A percentile compares a stretch with the other conserved stretches of the same genome.
These are phyloP conservation scores for Naganishia antarctica DNA, from an alignment of 768 basidiomycete species.

Conservation along the genomic window DNA sequence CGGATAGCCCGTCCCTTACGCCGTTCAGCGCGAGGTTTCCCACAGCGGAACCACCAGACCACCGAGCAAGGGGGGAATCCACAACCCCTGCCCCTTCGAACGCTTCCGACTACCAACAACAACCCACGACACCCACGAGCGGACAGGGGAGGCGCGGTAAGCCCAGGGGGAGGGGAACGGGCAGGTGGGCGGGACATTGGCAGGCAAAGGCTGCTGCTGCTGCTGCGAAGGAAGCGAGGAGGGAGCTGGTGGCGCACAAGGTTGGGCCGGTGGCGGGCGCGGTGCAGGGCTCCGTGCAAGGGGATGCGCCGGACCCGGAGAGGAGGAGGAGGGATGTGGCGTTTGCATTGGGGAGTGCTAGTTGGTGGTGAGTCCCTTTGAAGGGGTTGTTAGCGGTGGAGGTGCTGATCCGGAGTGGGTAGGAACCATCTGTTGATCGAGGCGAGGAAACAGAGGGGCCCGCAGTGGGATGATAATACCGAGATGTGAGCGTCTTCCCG, in stretches of 20 bases:
- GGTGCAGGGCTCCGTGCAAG: not conserved
- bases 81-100: not conserved
- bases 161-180: constrained; percentile 2
- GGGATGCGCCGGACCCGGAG: not conserved
- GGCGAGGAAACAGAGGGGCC: constrained; percentile 43
- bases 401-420: too few relatives aligned
- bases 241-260: not conserved
- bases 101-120: not conserved
- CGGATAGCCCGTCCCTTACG: too few relatives aligned
- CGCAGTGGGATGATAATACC: constrained; percentile 49
- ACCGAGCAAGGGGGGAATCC: too few relatives aligned
- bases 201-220: not conserved
- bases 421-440: constrained; percentile 48
- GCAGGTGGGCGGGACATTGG: constrained; percentile 21
- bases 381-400: not conserved
- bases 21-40: too few relatives aligned
- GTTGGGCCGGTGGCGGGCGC: not conserved
- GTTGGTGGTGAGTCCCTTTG: constrained; percentile 27
- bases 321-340: constrained; percentile 24
- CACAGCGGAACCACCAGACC: too few relatives aligned
- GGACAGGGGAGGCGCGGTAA: not conserved
- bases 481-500: constrained; percentile 2
- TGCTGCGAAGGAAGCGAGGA: not conserved
- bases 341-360: constrained; percentile 22
- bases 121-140: not conserved